These are phyloP conservation scores for Lasiodiplodia sp. DNA, from an alignment of 2,329 filamentous ascomycete genomes.

Conservation along the genomic window DNA sequence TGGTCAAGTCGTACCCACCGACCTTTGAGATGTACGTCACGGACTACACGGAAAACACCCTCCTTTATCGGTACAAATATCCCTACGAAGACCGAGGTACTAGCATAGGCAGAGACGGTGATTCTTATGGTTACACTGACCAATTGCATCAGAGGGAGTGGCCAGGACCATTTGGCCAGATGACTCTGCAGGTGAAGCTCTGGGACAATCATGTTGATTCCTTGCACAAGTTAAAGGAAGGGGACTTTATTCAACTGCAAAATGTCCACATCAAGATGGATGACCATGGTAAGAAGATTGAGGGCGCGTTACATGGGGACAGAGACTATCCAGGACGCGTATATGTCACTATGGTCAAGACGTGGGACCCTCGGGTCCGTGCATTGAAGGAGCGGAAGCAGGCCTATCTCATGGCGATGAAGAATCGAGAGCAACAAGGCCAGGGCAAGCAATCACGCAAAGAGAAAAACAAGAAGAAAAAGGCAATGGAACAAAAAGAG, in stretches of 20 bases:
- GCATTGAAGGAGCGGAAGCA: constrained; percentile 51
- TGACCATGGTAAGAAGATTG: constrained; percentile 58
- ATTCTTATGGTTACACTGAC: constrained; percentile 62
- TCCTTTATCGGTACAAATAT: constrained; percentile 64
- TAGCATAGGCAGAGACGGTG: constrained; percentile 55
- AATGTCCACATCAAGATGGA: constrained; percentile 75
- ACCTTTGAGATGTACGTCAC: constrained; percentile 71
- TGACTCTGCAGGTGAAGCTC: constrained; percentile 74
- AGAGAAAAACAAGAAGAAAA: constrained; percentile 44
- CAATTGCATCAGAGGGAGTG: constrained; percentile 58
- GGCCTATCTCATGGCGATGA: background rate
- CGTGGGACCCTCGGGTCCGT: constrained; percentile 55
- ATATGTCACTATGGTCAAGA: constrained; percentile 61
- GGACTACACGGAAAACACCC: constrained; percentile 78
- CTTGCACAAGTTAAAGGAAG: constrained; percentile 62
- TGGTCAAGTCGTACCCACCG: constrained; percentile 64
- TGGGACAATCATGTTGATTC: constrained; percentile 73
- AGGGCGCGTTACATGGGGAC: constrained; percentile 76
- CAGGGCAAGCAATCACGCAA: constrained; percentile 45
- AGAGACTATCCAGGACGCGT: constrained; percentile 58
- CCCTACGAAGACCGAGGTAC: constrained; percentile 39
- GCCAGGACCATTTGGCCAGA: constrained; percentile 76
- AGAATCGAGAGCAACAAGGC: background rate
- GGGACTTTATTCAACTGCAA: constrained; percentile 69
- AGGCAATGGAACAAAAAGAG: constrained; percentile 42